These are phyloP conservation scores for Trametes villosa DNA, from an alignment of 768 basidiomycete genomes.

Conservation along the genomic window DNA sequence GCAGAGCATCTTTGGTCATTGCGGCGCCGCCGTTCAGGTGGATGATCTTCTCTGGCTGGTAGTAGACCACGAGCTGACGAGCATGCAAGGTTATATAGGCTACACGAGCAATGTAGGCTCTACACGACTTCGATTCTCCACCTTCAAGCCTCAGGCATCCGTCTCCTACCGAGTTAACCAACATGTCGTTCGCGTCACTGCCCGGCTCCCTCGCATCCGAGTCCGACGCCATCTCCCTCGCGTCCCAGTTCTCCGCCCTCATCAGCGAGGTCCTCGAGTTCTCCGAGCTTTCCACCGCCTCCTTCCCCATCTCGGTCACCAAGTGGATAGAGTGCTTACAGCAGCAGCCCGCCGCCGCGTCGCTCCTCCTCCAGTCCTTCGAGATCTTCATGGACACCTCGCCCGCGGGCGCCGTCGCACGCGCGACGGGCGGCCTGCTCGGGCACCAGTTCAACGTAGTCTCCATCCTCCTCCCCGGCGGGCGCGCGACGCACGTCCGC, in stretches of 20 bases:
- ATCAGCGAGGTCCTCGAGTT: slow-evolving; percentile 8
- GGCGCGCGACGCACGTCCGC: neutral
- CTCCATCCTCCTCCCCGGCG: slow-evolving; percentile 1
- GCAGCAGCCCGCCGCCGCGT: neutral
- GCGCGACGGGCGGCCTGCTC: neutral
- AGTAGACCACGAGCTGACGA: too few relatives aligned
- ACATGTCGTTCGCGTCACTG: neutral
- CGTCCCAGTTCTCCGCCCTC: slow-evolving; percentile 1
- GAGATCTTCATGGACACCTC: slow-evolving; percentile 11
- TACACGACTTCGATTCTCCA: too few relatives aligned
- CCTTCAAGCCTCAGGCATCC: too few relatives aligned
- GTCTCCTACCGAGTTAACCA: too few relatives aligned
- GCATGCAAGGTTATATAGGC: too few relatives aligned
- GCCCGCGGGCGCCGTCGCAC: neutral
- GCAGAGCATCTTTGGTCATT: too few relatives aligned
- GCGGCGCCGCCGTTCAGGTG: too few relatives aligned
- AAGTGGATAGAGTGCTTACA: neutral
- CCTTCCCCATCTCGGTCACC: neutral
- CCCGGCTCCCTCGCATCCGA: neutral
- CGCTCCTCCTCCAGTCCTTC: neutral
- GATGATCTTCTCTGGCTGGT: too few relatives aligned
- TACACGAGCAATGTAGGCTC: too few relatives aligned
- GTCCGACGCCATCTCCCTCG: neutral
- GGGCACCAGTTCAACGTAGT: slow-evolving; percentile 14
- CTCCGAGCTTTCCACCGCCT: neutral